Percentiles rank a stretch among this genome's conserved stretches.
Evolutionary conservation across 2,329 filamentous ascomycete genomes (phyloP).

Genomic region (Fusarium praegraminearum): DNA sequence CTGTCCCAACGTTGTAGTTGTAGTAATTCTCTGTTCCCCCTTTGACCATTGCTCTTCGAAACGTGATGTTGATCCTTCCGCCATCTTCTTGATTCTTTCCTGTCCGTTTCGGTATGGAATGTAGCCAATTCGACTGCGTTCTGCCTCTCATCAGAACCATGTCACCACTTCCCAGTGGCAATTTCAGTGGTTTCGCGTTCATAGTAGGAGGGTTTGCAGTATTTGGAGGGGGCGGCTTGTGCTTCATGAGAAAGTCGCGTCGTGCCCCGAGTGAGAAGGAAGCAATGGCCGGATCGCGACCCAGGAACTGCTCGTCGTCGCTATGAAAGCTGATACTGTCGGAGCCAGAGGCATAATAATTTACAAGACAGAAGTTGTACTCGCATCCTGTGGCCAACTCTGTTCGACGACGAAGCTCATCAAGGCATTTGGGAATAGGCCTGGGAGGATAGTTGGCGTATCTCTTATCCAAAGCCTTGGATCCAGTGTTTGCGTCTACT

Average conservation of each 20-base stretch:
- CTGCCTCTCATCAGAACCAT: constrained; percentile 82
- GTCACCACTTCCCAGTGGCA: constrained; percentile 73
- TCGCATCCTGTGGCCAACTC: constrained; percentile 74
- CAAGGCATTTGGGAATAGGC: constrained; percentile 77
- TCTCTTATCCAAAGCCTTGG: constrained; percentile 63
- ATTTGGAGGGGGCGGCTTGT: constrained; percentile 69
- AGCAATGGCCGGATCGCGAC: constrained; percentile 76
- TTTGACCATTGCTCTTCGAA: constrained; percentile 76
- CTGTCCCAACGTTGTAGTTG: constrained; percentile 81
- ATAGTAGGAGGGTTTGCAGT: constrained; percentile 46
- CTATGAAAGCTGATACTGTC: constrained; percentile 85
- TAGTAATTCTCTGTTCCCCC: constrained; percentile 87
- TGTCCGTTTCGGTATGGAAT: constrained; percentile 80
- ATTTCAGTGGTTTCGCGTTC: constrained; percentile 58
- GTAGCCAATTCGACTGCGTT: constrained; percentile 82
- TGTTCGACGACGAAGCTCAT: constrained; percentile 70
- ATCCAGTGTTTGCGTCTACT: constrained; percentile 58
- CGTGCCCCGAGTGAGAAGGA: constrained; percentile 79
- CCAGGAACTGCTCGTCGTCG: constrained; percentile 83
- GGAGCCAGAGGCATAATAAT: constrained; percentile 82
- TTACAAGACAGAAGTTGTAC: constrained; percentile 85
- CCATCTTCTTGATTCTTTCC: constrained; percentile 72
- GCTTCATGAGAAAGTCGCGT: constrained; percentile 83
- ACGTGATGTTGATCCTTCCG: constrained; percentile 81
- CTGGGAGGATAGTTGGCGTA: constrained; percentile 70